Base-by-base conservation (phyloP, 345 rosid genomes). In the Turnera subulata region DNA sequence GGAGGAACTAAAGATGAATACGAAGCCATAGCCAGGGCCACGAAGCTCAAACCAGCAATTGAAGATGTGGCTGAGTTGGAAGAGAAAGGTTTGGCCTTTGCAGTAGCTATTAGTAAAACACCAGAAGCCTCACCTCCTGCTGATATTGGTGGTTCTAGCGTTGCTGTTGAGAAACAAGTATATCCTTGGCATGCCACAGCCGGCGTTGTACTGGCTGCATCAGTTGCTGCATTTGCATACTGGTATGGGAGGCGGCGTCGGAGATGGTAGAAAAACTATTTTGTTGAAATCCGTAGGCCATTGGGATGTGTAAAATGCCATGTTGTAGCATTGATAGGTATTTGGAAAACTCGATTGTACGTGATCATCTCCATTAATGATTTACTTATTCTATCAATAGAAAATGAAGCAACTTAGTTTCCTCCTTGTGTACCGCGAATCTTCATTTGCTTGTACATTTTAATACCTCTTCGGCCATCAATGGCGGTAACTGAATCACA, bases 1-100 rank as follows among this genome's bases (percentile, higher is more conserved):
- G 99, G 97, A 56, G 97, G 99, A 44, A 79, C 78, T 16, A 85
- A 87, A 74, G 92, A 89, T 76, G 99, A 93, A 46, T 89, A 87
- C 8, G 95, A 89, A 68, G 92, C 85, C 2, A 69, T 87, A 65
- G 90, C 97, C 6, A 78, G 69, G 59, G 83, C 85, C n/a, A 84
- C 99, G 1, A 63, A 71, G 71, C 58, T 83, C 43, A 77, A 78
- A 74, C 92, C 92, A 12, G 84, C 56, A 6, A 52, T 85, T 4
- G 74, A 71, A 17, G 91, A 93, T 69, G 18, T 70, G 49, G 63
- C 55, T 18, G 88, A 83, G 68, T 68, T 85, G 70, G 97, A 69
- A 72, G 63, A 45, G 64, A 80, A 72, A 53, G 97, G 97, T 11
- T 67, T 89, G 63, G 73, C 66, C 21, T 87, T 87, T 58, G 92